phyloP scores from a whole-genome alignment of 768 basidiomycete genomes.

The Boletus patriciae region DNA sequence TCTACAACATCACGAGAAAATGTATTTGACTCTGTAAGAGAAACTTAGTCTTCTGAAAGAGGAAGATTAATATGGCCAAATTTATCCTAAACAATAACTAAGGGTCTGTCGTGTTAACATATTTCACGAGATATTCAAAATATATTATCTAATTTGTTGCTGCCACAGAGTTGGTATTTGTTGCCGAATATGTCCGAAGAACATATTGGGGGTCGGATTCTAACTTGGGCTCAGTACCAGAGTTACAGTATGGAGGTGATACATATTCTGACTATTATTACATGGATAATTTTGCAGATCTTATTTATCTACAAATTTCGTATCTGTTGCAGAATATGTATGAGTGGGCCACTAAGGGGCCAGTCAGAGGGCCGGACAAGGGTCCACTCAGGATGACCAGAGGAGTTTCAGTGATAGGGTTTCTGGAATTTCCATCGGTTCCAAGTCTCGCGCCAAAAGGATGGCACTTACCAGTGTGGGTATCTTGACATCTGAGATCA shows the following conservation, averaged over 20 bases:
- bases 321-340: background rate
- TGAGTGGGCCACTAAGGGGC: background rate
- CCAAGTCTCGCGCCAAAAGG: no score
- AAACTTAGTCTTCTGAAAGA: no score
- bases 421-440: no score
- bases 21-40: no score
- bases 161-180: background rate
- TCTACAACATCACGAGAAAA: no score
- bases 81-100: background rate
- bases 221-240: background rate
- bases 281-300: background rate
- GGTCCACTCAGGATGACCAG: no score
- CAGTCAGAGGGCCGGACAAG: no score
- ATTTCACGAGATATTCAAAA: background rate
- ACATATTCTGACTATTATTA: background rate
- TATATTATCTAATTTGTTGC: no score
- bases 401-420: no score
- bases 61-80: background rate
- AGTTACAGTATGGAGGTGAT: background rate
- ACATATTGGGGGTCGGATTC: background rate
- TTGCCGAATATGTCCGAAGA: background rate
- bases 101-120: no score
- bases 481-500: no score
- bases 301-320: background rate
- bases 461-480: no score